phyloP scores from a whole-genome alignment of 768 basidiomycete species.

The Leccinum imitatum region DNA sequence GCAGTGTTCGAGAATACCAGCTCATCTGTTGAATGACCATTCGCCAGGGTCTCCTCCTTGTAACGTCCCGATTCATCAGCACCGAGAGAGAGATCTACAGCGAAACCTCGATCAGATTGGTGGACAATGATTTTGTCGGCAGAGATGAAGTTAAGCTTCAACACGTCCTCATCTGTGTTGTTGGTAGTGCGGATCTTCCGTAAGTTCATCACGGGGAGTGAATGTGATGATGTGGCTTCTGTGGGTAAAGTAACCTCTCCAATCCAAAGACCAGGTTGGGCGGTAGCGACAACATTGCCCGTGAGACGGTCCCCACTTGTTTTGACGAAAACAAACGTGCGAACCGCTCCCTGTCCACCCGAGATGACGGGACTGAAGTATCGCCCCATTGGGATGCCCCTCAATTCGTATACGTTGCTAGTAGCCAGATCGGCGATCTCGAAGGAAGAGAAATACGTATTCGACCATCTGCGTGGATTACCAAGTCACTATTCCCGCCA shows the following conservation, averaged over 20 bases:
- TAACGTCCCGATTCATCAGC: conserved; percentile 49
- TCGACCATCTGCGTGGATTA: conserved; percentile 71
- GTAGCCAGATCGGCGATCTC: conserved; percentile 58
- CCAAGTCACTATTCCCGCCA: conserved; percentile 39
- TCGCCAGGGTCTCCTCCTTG: conserved; percentile 46
- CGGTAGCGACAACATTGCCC: conserved; percentile 65
- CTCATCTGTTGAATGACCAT: conserved; percentile 58
- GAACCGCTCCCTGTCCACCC: conserved; percentile 36
- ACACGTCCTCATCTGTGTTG: conserved; percentile 36
- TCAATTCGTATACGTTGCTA: conserved; percentile 46
- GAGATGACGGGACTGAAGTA: conserved; percentile 63
- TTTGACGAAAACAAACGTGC: conserved; percentile 65
- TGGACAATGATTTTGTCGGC: conserved; percentile 62
- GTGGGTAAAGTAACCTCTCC: conserved; percentile 55
- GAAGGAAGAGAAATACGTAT: conserved; percentile 58
- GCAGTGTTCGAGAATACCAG: conserved; percentile 45
- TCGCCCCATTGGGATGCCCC: conserved; percentile 61
- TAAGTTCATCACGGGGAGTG: conserved; percentile 46
- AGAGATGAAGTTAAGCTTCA: conserved; percentile 59
- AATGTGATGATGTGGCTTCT: conserved; percentile 16
- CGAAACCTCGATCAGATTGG: conserved; percentile 47
- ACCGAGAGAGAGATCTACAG: conserved; percentile 49
- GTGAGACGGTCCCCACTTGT: conserved; percentile 57
- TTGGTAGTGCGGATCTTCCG: conserved; percentile 54
- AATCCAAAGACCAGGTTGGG: conserved; percentile 61